Conservation (phyloP, 129 eudicot species). For the Arctium lappa region DNA sequence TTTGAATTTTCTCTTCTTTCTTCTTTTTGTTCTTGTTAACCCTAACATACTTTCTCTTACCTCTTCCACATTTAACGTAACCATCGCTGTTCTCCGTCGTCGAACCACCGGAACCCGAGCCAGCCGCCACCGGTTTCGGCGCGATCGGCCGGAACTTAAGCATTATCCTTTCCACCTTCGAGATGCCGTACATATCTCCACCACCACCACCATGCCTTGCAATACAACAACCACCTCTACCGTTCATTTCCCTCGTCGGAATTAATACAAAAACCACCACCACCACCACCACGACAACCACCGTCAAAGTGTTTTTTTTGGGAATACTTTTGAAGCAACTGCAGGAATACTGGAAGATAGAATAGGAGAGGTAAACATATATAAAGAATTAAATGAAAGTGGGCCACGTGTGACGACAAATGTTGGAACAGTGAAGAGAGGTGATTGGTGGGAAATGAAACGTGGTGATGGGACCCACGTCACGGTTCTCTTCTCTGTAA, state of each 20-base stretch:
- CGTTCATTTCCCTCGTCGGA: constrained; percentile 26
- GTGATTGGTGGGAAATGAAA: constrained; percentile 40
- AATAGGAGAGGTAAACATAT: constrained; percentile 9
- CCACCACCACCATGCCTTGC: constrained; percentile 44
- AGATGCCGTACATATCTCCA: constrained; percentile 35
- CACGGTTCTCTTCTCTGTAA: background rate
- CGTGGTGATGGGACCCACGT: constrained; percentile 48
- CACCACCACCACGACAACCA: background rate
- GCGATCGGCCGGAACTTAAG: constrained; percentile 78
- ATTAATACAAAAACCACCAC: background rate
- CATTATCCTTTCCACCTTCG: constrained; percentile 69
- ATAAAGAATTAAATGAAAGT: constrained; percentile 18
- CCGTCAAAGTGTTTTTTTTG: background rate
- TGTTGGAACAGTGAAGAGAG: constrained; percentile 22
- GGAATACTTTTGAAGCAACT: background rate
- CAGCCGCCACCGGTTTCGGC: constrained; percentile 61
- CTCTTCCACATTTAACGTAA: constrained; percentile 31
- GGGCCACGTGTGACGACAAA: constrained; percentile 42
- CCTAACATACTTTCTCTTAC: constrained; percentile 55
- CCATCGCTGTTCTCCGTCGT: constrained; percentile 29
- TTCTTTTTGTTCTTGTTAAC: constrained; percentile 15
- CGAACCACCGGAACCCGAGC: constrained; percentile 37
- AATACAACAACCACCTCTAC: constrained; percentile 71
- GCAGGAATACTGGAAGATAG: constrained; percentile 6
- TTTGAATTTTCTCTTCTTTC: constrained; percentile 12